phyloP scores from a whole-genome alignment of 371 early-diverging fungal genomes.

The Mucor piriformis region DNA sequence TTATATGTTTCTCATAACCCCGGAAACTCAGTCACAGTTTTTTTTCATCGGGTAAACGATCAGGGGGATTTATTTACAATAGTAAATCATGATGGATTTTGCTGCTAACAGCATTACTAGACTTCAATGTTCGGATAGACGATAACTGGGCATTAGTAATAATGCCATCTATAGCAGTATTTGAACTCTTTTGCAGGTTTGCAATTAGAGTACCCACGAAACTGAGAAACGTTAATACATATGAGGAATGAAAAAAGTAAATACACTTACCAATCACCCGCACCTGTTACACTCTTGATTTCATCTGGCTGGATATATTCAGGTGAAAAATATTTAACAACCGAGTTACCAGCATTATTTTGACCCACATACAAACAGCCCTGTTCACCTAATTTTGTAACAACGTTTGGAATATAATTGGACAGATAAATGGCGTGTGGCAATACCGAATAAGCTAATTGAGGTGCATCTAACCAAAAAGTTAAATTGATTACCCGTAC shows the following conservation, averaged over 20 bases:
- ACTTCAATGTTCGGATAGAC: constrained; percentile 43
- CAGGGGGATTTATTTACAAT: constrained; percentile 4
- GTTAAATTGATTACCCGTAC: background rate
- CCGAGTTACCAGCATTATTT: background rate
- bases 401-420: constrained; percentile 48
- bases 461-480: constrained; percentile 17
- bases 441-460: constrained; percentile 23
- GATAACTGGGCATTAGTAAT: constrained; percentile 38
- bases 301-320: constrained; percentile 33
- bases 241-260: background rate
- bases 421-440: constrained; percentile 33
- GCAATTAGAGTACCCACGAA: constrained; percentile 53
- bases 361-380: constrained; percentile 49
- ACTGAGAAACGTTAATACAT: constrained; percentile 10
- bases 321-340: constrained; percentile 40
- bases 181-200: constrained; percentile 23
- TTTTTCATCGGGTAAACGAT: constrained; percentile 7
- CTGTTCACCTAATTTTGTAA: constrained; percentile 63
- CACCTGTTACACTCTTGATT: constrained; percentile 70
- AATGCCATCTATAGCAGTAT: constrained; percentile 13
- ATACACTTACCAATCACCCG: constrained; percentile 67
- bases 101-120: constrained; percentile 39
- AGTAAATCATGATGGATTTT: constrained; percentile 14
- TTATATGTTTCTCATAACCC: constrained; percentile 4
- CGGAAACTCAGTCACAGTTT: constrained; percentile 15